Percentiles rank a stretch among this genome's conserved stretches.
Conservation (phyloP, 768 basidiomycete species). For the Mrakia gelida region DNA sequence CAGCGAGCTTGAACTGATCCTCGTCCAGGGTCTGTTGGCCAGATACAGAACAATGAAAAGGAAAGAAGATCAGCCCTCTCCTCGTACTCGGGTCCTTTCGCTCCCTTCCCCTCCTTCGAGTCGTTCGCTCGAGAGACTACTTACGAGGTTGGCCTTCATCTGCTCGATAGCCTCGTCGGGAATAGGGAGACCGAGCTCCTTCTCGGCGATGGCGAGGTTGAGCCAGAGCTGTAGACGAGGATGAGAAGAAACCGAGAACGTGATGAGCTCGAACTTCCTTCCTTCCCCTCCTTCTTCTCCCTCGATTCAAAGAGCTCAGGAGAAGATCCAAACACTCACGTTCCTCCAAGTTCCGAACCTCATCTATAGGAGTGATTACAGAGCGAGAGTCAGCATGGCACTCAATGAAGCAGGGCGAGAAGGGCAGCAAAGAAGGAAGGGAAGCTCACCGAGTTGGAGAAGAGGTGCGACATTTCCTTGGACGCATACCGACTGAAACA, state of each 20-base stretch:
- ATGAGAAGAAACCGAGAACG: not conserved
- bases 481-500: slow-evolving; percentile 86
- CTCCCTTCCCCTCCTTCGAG: not conserved
- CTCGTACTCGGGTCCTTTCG: not conserved
- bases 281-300: not conserved
- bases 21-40: slow-evolving; percentile 65
- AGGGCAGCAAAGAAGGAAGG: not conserved
- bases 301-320: too few relatives aligned
- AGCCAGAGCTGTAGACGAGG: slow-evolving; percentile 66
- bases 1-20: slow-evolving; percentile 86
- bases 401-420: not conserved
- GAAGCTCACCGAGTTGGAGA: slow-evolving; percentile 76
- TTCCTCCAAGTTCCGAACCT: slow-evolving; percentile 92
- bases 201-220: slow-evolving; percentile 91
- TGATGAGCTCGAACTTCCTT: not conserved
- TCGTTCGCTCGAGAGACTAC: slow-evolving; percentile 35
- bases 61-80: not conserved
- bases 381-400: not conserved
- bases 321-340: not conserved
- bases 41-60: too few relatives aligned
- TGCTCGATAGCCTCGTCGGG: slow-evolving; percentile 85
- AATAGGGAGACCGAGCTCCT: slow-evolving; percentile 87
- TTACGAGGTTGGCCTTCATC: slow-evolving; percentile 87
- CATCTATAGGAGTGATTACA: slow-evolving; percentile 55
- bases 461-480: slow-evolving; percentile 96